phyloP scores from a whole-genome alignment of 305 asterid genomes.

The Caryopteris hybrid region DNA sequence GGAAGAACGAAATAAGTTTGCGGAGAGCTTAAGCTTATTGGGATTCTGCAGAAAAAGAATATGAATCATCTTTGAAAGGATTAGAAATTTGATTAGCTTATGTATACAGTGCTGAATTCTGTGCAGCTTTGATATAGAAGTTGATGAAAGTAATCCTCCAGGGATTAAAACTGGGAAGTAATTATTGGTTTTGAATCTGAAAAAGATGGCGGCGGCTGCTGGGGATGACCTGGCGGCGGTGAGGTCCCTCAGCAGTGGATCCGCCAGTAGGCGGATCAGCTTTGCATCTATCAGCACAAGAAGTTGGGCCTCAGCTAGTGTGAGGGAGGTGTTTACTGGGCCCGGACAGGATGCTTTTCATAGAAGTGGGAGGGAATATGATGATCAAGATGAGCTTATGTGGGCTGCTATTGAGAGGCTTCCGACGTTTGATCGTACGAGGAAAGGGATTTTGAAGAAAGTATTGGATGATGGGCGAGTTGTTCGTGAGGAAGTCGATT shows the following conservation, averaged over 20 bases:
- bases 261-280: slow-evolving; percentile 53
- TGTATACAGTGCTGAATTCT: neutral
- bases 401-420: slow-evolving; percentile 97
- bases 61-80: neutral
- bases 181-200: neutral
- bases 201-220: slow-evolving; percentile 38
- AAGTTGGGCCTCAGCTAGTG: slow-evolving; percentile 84
- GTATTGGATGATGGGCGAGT: slow-evolving; percentile 67
- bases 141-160: neutral
- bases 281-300: slow-evolving; percentile 50
- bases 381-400: slow-evolving; percentile 82
- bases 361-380: slow-evolving; percentile 62
- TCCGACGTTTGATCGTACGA: slow-evolving; percentile 74
- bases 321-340: slow-evolving; percentile 61
- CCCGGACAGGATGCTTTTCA: slow-evolving; percentile 68
- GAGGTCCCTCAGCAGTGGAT: slow-evolving; percentile 53
- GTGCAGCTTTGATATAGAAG: slow-evolving; percentile 23
- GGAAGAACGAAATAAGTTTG: slow-evolving; percentile 10
- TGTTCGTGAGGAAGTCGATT: slow-evolving; percentile 69
- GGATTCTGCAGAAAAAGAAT: neutral
- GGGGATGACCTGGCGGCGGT: slow-evolving; percentile 45
- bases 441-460: slow-evolving; percentile 67
- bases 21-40: slow-evolving; percentile 21
- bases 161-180: slow-evolving; percentile 7
- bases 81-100: slow-evolving; percentile 1